Conservation (phyloP, 495 filamentous ascomycete species). For the Xylaria palmicola region DNA sequence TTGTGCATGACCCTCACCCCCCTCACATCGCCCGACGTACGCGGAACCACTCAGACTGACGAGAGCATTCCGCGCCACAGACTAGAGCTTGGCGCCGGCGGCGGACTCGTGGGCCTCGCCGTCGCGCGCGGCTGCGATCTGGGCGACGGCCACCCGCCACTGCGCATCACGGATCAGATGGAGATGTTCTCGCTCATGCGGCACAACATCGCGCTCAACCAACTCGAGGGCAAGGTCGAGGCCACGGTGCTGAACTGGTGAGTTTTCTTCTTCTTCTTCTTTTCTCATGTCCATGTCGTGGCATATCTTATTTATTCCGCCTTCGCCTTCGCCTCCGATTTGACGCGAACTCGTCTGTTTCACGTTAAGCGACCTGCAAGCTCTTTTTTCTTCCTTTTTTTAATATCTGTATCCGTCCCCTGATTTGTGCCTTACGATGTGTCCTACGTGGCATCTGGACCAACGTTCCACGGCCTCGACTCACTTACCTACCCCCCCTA, state of each 20-base stretch:
- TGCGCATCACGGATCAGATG: slow-evolving; percentile 82
- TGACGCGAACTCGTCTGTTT: background rate
- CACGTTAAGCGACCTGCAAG: background rate
- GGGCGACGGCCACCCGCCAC: slow-evolving; percentile 32
- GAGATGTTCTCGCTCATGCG: slow-evolving; percentile 82
- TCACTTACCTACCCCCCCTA: background rate
- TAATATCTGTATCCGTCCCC: too few species aligned
- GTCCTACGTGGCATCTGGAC: background rate
- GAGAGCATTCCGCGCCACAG: slow-evolving; percentile 40
- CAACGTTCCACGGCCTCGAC: background rate
- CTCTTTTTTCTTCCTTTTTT: too few species aligned
- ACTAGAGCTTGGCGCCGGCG: slow-evolving; percentile 88
- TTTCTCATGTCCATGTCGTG: background rate
- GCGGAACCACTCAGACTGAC: background rate
- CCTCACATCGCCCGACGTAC: background rate
- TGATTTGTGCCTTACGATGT: too few species aligned
- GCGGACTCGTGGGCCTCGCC: slow-evolving; percentile 78
- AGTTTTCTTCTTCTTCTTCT: slow-evolving; percentile 26
- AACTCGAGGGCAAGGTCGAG: slow-evolving; percentile 57
- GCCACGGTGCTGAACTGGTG: slow-evolving; percentile 76
- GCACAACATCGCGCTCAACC: slow-evolving; percentile 79
- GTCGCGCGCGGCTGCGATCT: slow-evolving; percentile 59
- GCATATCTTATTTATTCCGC: too few species aligned
- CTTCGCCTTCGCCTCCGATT: background rate
- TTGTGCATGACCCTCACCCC: too few species aligned